A percentile compares a stretch with the other conserved stretches of the same genome.
Conservation (phyloP, 2,329 filamentous ascomycete genomes). For the Calonectria multiphialidica region DNA sequence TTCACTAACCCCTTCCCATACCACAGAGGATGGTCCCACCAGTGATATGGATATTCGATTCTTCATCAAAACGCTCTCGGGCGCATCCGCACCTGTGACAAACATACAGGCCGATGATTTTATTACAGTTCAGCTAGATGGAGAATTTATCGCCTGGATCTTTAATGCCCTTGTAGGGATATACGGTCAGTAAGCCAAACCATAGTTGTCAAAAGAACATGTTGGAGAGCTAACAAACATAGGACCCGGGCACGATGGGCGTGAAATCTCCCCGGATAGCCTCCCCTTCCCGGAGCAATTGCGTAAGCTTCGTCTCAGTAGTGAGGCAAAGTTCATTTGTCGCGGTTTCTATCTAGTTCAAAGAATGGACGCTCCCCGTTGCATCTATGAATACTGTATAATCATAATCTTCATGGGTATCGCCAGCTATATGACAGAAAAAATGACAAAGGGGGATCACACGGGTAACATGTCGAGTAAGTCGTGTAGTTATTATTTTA, state of each 20-base stretch:
- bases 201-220: background rate
- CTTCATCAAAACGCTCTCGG: background rate
- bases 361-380: slow-evolving; percentile 61
- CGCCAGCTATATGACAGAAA: slow-evolving; percentile 66
- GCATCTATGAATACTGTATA: slow-evolving; percentile 65
- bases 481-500: slow-evolving; percentile 37
- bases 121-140: slow-evolving; percentile 33
- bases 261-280: slow-evolving; percentile 42
- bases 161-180: slow-evolving; percentile 43
- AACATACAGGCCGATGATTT: slow-evolving; percentile 27
- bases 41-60: background rate
- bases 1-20: background rate
- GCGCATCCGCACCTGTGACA: background rate
- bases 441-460: slow-evolving; percentile 63
- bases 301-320: slow-evolving; percentile 48
- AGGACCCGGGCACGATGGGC: slow-evolving; percentile 35
- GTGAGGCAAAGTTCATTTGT: slow-evolving; percentile 54
- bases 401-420: slow-evolving; percentile 68
- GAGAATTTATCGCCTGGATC: slow-evolving; percentile 33
- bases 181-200: slow-evolving; percentile 37
- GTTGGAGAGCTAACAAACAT: slow-evolving; percentile 25
- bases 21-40: background rate
- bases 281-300: slow-evolving; percentile 57
- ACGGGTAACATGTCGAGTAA: slow-evolving; percentile 61
- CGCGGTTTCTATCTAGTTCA: slow-evolving; percentile 66